Conservation (phyloP, 495 filamentous ascomycete genomes). For the Jackrogersella multiformis region DNA sequence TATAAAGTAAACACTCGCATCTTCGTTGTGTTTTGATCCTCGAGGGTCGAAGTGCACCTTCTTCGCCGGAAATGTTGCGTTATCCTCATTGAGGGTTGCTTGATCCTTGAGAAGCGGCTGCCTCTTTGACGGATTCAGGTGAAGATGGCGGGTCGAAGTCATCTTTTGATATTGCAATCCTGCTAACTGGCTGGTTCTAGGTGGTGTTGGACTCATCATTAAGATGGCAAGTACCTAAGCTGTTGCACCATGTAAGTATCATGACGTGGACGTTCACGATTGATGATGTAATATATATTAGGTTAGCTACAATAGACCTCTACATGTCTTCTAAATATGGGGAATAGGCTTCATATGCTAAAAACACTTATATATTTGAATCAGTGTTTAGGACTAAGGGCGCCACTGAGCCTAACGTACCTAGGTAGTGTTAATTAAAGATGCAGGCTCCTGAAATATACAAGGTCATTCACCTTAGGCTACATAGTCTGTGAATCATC, state of each 20-base stretch:
- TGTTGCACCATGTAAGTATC: slow-evolving; percentile 7
- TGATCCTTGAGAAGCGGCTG: slow-evolving; percentile 41
- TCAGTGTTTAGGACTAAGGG: not conserved
- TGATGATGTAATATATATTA: slow-evolving; percentile 35
- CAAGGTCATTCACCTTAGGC: too few species aligned
- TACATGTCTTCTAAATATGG: not conserved
- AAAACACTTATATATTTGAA: too few species aligned
- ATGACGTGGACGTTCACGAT: slow-evolving; percentile 34
- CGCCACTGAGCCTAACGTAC: too few species aligned
- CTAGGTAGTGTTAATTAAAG: too few species aligned
- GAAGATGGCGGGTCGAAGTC: slow-evolving; percentile 38
- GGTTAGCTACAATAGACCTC: not conserved
- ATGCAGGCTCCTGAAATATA: too few species aligned
- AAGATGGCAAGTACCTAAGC: not conserved
- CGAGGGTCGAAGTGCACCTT: slow-evolving; percentile 30
- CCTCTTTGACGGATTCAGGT: slow-evolving; percentile 41
- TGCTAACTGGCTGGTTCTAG: not conserved
- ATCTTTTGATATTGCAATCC: slow-evolving; percentile 20
- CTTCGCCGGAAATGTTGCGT: slow-evolving; percentile 15
- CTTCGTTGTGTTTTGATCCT: slow-evolving; percentile 31
- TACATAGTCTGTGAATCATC: too few species aligned
- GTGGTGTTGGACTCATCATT: not conserved
- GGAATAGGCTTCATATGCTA: not conserved
- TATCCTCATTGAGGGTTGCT: slow-evolving; percentile 26
- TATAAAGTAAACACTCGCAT: slow-evolving; percentile 62